Conservation (phyloP, 1,284 basidiomycete species). For the Boletellus deceptivus region DNA sequence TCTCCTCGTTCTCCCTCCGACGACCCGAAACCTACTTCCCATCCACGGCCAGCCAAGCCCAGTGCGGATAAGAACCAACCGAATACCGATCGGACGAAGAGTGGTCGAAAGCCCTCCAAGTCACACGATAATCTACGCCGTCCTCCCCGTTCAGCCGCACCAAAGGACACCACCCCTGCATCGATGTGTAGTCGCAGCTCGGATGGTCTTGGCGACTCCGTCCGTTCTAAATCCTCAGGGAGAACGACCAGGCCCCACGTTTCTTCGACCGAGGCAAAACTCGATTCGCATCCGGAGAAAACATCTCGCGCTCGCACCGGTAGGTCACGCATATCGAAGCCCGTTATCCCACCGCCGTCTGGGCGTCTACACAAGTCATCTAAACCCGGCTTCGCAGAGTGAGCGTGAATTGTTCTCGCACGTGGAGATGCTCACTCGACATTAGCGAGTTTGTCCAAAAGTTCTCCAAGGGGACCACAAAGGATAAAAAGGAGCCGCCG, state of each 20-base stretch:
- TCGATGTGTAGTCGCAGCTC: constrained; percentile 15
- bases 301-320: constrained; percentile 8
- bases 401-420: constrained; percentile 11
- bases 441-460: constrained; percentile 29
- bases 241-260: constrained; percentile 8
- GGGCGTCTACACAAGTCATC: constrained; percentile 16
- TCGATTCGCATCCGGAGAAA: constrained; percentile 13
- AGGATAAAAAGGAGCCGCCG: constrained; percentile 7
- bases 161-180: constrained; percentile 6
- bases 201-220: constrained; percentile 8
- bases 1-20: constrained; percentile 10
- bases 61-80: constrained; percentile 12
- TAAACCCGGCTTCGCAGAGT: constrained; percentile 30
- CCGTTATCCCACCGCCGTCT: constrained; percentile 31
- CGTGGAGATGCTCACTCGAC: constrained; percentile 9
- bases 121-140: constrained; percentile 26
- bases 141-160: constrained; percentile 14
- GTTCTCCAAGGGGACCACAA: constrained; percentile 20
- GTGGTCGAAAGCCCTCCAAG: constrained; percentile 16
- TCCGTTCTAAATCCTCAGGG: constrained; percentile 14
- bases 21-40: constrained; percentile 13
- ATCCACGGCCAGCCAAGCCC: constrained; percentile 13
- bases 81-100: constrained; percentile 19
- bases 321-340: constrained; percentile 18
- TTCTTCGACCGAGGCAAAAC: constrained; percentile 6